Evolutionary conservation across 2,329 filamentous ascomycete genomes (phyloP), one percentile per base, ranked within the genome.

Genomic region (Acephala macrosclerotiorum): DNA sequence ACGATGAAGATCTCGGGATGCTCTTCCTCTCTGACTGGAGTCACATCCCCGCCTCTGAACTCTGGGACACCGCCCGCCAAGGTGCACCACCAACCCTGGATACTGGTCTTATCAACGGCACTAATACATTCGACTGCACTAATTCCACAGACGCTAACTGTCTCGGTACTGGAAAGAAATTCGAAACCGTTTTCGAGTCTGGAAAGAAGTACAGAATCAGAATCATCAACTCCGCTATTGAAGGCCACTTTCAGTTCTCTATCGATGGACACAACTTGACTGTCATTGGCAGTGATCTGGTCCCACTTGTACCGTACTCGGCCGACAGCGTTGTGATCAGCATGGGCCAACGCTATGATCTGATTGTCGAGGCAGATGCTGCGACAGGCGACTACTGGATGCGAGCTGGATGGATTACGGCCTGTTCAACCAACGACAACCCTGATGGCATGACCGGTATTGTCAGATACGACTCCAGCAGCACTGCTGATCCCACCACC

Each of bases 201-300:
- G 79, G 79, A 60, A 79, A 80, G 71, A 80, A 77, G 68, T 79
- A 84, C 68, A 74, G 78, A 53, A 70, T 84, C 38, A 75, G 79
- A 45, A 66, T 84, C 38, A 77, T 84, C 72, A 85, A 84, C 72
- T 77, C 77, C 16, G 79, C 78, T 18, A 76, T 81, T 12, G 80
- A 81, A 65, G 79, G 77, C 38, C 79, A 79, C 66, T 81, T 83
- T 70, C 75, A 74, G 49, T 86, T 87, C 70, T 79, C 78, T 38
- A 85, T 87, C 65, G 85, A 87, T 73, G 82, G 84, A 59, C 88
- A 90, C 74, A 81, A 73, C 0, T 74, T 90, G 70, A 84, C 79
- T 0, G 86, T 90, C 40, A 87, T 90, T 45, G 80, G 82, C 0
- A 78, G 76, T n/a, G 88, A 89, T 66, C 76, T 89, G 3, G 84